Conservation (phyloP, 805 yeast species). For the Zygotorulaspora chibaensis region DNA sequence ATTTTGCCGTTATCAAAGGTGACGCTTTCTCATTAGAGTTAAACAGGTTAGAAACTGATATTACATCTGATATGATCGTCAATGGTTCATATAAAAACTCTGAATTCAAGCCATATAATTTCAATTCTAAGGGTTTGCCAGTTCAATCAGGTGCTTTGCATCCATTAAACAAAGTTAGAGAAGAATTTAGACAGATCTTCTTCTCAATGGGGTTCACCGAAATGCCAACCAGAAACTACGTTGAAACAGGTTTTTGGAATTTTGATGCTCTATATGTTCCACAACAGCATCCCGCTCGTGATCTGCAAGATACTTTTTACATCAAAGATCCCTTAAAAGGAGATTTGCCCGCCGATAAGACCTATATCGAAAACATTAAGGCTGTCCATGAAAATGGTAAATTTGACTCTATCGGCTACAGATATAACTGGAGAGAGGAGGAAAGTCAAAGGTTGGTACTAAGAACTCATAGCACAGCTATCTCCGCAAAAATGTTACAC, state of each 20-base stretch:
- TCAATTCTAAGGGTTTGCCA: constrained; percentile 86
- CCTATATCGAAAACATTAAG: constrained; percentile 72
- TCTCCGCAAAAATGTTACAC: constrained; percentile 83
- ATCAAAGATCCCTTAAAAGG: constrained; percentile 87
- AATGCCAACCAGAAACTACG: constrained; percentile 98
- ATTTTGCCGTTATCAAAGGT: constrained; percentile 76
- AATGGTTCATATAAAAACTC: constrained; percentile 78
- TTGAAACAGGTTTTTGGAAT: constrained; percentile 98
- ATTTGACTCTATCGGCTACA: constrained; percentile 93
- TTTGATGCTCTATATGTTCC: constrained; percentile 96
- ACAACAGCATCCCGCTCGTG: constrained; percentile 99
- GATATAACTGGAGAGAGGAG: constrained; percentile 93
- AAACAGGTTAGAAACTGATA: constrained; percentile 81
- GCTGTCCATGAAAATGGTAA: constrained; percentile 86
- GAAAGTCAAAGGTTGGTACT: constrained; percentile 89
- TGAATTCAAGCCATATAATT: constrained; percentile 91
- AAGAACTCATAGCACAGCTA: constrained; percentile 97
- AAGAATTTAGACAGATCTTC: constrained; percentile 96
- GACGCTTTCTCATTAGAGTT: constrained; percentile 78
- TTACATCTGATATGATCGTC: constrained; percentile 88
- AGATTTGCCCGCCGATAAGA: constrained; percentile 73
- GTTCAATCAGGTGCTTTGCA: constrained; percentile 92
- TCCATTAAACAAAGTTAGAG: constrained; percentile 94
- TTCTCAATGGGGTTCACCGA: constrained; percentile 97
- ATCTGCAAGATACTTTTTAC: constrained; percentile 96